These are phyloP conservation scores for Tuber umbilicatum DNA, from an alignment of 495 filamentous ascomycete genomes.

Conservation along the genomic window DNA sequence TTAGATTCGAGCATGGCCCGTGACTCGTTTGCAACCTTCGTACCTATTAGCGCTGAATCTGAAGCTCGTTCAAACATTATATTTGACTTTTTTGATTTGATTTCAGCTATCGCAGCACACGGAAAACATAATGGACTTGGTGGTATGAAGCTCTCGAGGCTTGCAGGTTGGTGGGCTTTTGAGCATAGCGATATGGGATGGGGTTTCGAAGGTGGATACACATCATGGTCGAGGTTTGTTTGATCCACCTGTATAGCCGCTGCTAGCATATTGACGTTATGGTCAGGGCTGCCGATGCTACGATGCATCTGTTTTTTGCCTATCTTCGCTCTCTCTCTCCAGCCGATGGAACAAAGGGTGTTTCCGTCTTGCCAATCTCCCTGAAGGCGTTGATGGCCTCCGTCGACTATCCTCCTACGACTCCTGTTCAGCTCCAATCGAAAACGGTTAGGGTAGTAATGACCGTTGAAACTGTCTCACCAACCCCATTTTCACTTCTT, in stretches of 20 bases:
- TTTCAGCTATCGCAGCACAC: constrained; percentile 71
- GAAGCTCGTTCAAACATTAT: constrained; percentile 81
- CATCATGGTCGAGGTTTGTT: constrained; percentile 63
- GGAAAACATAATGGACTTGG: constrained; percentile 90
- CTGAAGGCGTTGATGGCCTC: constrained; percentile 82
- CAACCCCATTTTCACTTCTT: constrained; percentile 85
- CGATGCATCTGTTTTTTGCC: constrained; percentile 94
- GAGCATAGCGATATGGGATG: constrained; percentile 75
- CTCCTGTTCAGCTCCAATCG: constrained; percentile 68
- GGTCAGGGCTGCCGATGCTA: constrained; percentile 80
- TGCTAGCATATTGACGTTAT: constrained; percentile 32
- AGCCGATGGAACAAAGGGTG: constrained; percentile 56
- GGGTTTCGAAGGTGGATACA: constrained; percentile 96
- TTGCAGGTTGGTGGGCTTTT: constrained; percentile 99
- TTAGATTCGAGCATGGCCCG: constrained; percentile 85
- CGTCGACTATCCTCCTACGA: constrained; percentile 88
- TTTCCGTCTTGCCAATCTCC: constrained; percentile 80
- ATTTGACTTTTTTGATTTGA: constrained; percentile 91
- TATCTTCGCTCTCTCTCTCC: constrained; percentile 87
- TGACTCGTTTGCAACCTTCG: constrained; percentile 92
- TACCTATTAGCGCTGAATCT: constrained; percentile 87
- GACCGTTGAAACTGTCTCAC: constrained; percentile 93
- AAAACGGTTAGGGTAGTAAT: constrained; percentile 84
- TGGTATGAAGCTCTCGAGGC: constrained; percentile 85
- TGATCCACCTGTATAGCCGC: constrained; percentile 1